phyloP scores from a whole-genome alignment of 2,329 filamentous ascomycete genomes.

The Mycocentrospora acerina region DNA sequence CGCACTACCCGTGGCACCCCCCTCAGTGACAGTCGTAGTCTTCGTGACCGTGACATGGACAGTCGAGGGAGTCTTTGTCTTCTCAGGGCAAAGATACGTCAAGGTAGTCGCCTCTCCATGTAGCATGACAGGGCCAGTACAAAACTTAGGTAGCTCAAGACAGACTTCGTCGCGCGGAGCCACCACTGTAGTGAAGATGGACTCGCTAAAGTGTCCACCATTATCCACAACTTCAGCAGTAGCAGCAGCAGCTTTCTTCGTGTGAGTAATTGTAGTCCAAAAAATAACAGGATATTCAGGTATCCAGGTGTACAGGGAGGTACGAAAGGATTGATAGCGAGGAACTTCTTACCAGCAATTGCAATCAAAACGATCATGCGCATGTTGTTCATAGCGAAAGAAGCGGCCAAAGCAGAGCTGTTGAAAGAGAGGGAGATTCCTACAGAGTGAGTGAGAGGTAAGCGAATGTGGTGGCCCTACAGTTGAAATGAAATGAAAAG shows the following conservation, averaged over 20 bases:
- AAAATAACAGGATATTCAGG: neutral
- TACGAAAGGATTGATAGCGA: neutral
- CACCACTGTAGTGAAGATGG: conserved; percentile 4
- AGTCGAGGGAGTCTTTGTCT: conserved; percentile 6
- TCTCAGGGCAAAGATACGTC: conserved; percentile 25
- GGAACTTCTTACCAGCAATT: conserved; percentile 11
- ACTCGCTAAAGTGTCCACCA: conserved; percentile 4
- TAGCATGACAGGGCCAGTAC: conserved; percentile 20
- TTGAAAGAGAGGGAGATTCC: conserved; percentile 1
- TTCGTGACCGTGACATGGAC: conserved; percentile 21
- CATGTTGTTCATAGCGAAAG: conserved; percentile 11
- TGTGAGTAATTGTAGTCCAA: conserved; percentile 4
- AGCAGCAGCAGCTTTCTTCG: conserved; percentile 9
- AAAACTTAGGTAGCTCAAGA: conserved; percentile 18
- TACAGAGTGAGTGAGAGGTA: conserved; percentile 4
- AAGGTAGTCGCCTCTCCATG: conserved; percentile 17
- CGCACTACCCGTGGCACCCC: neutral
- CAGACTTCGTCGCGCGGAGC: conserved; percentile 11
- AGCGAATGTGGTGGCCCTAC: too few species aligned
- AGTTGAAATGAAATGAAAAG: conserved; percentile 1
- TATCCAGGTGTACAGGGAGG: neutral
- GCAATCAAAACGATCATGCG: conserved; percentile 10
- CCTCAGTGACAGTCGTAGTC: conserved; percentile 16
- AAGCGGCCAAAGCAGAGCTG: neutral
- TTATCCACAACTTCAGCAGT: conserved; percentile 9